phyloP scores from a whole-genome alignment of 768 basidiomycete species.

The Tulasnella calospora region DNA sequence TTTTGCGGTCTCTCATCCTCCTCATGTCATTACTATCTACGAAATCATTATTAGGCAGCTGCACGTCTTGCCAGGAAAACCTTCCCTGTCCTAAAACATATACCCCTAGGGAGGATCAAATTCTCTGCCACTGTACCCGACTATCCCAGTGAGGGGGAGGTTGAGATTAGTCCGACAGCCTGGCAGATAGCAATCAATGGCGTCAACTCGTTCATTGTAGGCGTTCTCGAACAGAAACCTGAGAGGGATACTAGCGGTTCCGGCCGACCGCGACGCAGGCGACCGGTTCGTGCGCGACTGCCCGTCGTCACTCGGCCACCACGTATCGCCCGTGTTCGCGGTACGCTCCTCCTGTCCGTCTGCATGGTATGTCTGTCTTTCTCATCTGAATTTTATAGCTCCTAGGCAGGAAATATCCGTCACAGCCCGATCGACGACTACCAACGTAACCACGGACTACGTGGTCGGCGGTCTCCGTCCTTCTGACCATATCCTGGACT shows the following conservation, averaged over 20 bases:
- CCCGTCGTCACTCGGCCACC: not conserved
- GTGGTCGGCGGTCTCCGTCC: not conserved
- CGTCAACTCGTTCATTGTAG: not conserved
- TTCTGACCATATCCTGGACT: not conserved
- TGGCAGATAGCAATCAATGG: not conserved
- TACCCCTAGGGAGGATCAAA: not conserved
- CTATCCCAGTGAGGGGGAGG: not conserved
- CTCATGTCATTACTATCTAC: not conserved
- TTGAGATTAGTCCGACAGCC: not conserved
- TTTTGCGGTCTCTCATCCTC: not conserved
- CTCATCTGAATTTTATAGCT: not conserved
- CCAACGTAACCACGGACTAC: not conserved
- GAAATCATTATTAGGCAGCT: not conserved
- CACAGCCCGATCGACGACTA: not conserved
- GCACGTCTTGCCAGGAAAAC: not conserved
- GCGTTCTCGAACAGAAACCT: not conserved
- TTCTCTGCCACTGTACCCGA: not conserved
- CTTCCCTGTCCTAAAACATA: not conserved
- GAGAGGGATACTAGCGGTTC: not conserved
- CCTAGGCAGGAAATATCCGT: not conserved
- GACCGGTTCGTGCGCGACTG: not conserved
- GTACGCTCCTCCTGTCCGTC: not conserved
- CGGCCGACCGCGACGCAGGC: not conserved
- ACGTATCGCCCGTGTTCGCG: not conserved
- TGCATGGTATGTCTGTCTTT: not conserved